Evolutionary conservation across 2,329 filamentous ascomycete genomes (phyloP).

Genomic region (Aspergillus ochraceoroseus): DNA sequence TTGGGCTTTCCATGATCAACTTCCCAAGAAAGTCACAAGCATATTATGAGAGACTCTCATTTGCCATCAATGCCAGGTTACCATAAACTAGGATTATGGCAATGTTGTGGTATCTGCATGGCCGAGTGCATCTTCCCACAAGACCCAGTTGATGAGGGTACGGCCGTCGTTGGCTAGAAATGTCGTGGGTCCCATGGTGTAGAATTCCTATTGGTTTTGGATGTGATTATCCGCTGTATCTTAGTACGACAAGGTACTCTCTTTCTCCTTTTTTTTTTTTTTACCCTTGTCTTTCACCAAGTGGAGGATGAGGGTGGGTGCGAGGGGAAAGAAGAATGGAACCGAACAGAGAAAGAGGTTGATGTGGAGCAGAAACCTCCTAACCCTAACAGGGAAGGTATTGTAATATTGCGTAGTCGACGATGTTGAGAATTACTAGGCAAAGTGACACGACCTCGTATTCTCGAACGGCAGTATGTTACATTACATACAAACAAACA

Average conservation of each 20-base stretch:
- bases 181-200: neutral
- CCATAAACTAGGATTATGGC: conserved; percentile 8
- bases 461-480: neutral
- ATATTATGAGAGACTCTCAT: neutral
- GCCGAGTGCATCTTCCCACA: neutral
- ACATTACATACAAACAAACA: conserved; percentile 1
- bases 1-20: neutral
- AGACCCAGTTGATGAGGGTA: neutral
- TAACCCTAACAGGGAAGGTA: conserved; percentile 1
- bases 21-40: conserved; percentile 4
- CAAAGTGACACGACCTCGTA: neutral
- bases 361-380: too few relatives aligned
- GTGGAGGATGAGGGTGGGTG: conserved; percentile 3
- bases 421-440: neutral
- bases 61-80: conserved; percentile 3
- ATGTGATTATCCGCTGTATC: too few relatives aligned
- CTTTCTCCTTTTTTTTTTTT: conserved; percentile 1
- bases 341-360: too few relatives aligned
- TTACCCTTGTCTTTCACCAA: neutral
- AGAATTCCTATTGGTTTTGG: neutral
- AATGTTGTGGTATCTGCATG: conserved; percentile 13
- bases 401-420: neutral
- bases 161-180: neutral
- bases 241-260: too few relatives aligned
- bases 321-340: neutral